Conservation (phyloP, 176 grass and related monocot genomes). For the Chrysopogon serrulatus region DNA sequence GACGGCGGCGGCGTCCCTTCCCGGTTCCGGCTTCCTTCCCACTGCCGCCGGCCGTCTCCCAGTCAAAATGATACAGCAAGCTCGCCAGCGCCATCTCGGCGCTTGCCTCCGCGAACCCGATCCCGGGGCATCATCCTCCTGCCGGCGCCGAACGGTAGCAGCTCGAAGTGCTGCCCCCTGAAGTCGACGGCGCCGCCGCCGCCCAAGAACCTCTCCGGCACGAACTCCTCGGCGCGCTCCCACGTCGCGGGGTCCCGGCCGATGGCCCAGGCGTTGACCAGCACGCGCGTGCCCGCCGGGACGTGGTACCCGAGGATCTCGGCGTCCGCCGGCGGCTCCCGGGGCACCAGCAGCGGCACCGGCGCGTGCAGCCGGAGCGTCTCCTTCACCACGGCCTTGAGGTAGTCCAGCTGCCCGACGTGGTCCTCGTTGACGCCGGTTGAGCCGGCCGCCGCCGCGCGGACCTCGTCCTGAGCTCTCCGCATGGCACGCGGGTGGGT, state of each 20-base stretch:
- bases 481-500: conserved; percentile 12
- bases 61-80: conserved; percentile 20
- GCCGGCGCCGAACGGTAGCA: conserved; percentile 46
- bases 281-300: conserved; percentile 10
- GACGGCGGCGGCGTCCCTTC: not conserved
- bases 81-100: conserved; percentile 14
- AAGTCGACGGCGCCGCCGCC: conserved; percentile 2
- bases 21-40: not conserved
- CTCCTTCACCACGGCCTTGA: conserved; percentile 30
- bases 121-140: conserved; percentile 36
- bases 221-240: conserved; percentile 29
- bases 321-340: conserved; percentile 1
- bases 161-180: conserved; percentile 27
- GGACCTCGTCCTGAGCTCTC: conserved; percentile 27
- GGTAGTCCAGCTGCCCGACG: not conserved
- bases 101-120: not conserved
- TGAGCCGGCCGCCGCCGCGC: not conserved
- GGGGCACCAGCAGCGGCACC: conserved; percentile 11
- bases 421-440: not conserved
- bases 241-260: conserved; percentile 27
- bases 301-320: conserved; percentile 11
- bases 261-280: conserved; percentile 36
- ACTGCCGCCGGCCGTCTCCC: not conserved
- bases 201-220: conserved; percentile 28
- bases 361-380: conserved; percentile 42